Evolutionary conservation across 805 yeast species (phyloP).

Genomic region (Wickerhamiella hasegawae): DNA sequence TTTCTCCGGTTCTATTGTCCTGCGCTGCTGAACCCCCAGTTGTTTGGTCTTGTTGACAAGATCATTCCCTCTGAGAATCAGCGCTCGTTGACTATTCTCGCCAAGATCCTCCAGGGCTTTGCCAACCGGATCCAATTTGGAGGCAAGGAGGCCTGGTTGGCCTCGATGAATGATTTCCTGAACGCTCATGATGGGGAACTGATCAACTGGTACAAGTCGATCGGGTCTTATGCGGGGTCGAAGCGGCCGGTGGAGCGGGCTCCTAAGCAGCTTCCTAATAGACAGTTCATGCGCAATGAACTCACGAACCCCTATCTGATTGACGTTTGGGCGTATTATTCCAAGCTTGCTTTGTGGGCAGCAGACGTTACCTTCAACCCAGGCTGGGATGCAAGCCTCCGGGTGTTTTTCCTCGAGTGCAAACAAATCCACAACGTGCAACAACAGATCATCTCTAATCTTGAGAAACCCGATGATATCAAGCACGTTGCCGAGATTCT

Average conservation of each 20-base stretch:
- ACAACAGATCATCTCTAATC: constrained; percentile 1
- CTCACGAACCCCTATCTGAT: constrained; percentile 23
- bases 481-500: constrained; percentile 6
- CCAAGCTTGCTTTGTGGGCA: constrained; percentile 15
- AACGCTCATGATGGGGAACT: constrained; percentile 40
- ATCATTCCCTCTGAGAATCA: constrained; percentile 61
- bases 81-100: constrained; percentile 63
- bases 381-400: constrained; percentile 6
- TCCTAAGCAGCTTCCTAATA: constrained; percentile 13
- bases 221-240: constrained; percentile 27
- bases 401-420: constrained; percentile 8
- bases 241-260: constrained; percentile 11
- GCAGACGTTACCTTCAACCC: background rate
- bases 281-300: constrained; percentile 16
- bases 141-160: constrained; percentile 70
- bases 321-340: constrained; percentile 19
- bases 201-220: constrained; percentile 49
- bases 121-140: constrained; percentile 65
- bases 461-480: constrained; percentile 21
- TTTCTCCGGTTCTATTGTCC: constrained; percentile 83
- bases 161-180: constrained; percentile 54
- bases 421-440: constrained; percentile 5
- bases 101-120: constrained; percentile 58
- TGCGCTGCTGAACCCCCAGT: constrained; percentile 75
- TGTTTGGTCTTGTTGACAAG: constrained; percentile 53